Evolutionary conservation across 306 rosid species (phyloP), one percentile per base, ranked within the genome.

Genomic region (Dicorynia guianensis): DNA sequence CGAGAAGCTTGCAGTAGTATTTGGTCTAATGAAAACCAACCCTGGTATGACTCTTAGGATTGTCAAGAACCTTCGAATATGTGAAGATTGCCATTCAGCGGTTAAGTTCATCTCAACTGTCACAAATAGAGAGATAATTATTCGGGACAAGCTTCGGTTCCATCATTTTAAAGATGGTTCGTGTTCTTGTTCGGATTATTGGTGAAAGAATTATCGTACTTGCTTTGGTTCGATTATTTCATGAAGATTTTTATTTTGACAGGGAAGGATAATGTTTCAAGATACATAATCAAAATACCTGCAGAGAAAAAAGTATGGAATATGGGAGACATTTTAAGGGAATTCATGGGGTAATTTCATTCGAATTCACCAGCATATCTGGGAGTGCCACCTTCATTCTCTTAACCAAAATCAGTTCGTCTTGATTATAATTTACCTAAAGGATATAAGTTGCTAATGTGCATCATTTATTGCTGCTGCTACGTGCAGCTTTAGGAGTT

Each of bases 1-100:
- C 64, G 98, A 94, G 93, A 94, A 90, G 89, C 96, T 94, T 63
- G 97, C 96, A 0, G 85, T 94, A 7, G 91, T 95, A n/a, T 94
- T 84, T 67, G 97, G 98, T 62, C 71, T 90, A 52, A 64, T 94
- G 91, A 88, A 83, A 76, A 85, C 95, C 30, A 79, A 71, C 63
- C 77, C 67, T 44, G 93, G 90, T 8, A 59, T 62, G 62, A 46
- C 84, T 64, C 84, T 94, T 18, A 87, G 90, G 86, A 71, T 94
- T 67, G 91, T 87, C 56, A 94, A 94, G 90, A 94, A 91, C 84
- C 97, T 94, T 75, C 44, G 94, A 57, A 94, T 91, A 59, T 94
- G 98, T 73, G 98, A 91, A 90, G 96, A 94, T 57, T 91, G 98
- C 79, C 98, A 94, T 80, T 83, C 82, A 8, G 97, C 95, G 5